Percentiles rank a stretch among this genome's conserved stretches.
Evolutionary conservation across 1,284 basidiomycete species (phyloP).

Genomic region (Ganoderma lucidum): DNA sequence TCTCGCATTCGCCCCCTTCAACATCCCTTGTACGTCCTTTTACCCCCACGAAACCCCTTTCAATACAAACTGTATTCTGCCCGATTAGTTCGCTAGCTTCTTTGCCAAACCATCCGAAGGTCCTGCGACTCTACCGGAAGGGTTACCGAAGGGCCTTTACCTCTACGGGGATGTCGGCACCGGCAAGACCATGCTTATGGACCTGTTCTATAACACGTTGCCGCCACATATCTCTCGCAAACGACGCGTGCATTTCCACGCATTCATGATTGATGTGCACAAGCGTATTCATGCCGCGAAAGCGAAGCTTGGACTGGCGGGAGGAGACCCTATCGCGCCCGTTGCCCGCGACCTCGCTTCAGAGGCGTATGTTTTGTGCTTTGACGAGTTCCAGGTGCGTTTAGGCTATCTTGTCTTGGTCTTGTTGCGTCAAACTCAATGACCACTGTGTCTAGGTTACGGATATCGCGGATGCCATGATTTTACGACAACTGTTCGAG

Average conservation of each 20-base stretch:
- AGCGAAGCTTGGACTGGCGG: slow-evolving; percentile 66
- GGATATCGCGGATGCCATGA: slow-evolving; percentile 99
- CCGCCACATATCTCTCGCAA: slow-evolving; percentile 80
- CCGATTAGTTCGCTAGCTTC: slow-evolving; percentile 66
- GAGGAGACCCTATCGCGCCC: slow-evolving; percentile 88
- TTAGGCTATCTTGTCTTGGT: slow-evolving; percentile 17
- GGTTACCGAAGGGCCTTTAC: slow-evolving; percentile 89
- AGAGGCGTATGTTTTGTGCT: slow-evolving; percentile 90
- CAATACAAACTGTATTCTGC: slow-evolving; percentile 10
- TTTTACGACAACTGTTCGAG: slow-evolving; percentile 90
- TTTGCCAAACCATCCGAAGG: slow-evolving; percentile 55
- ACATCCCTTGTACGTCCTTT: slow-evolving; percentile 35
- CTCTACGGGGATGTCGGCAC: slow-evolving; percentile 98
- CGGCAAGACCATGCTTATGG: slow-evolving; percentile 99
- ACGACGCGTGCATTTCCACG: slow-evolving; percentile 94
- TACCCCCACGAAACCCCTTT: neutral
- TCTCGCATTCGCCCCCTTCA: slow-evolving; percentile 52
- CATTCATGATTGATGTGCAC: slow-evolving; percentile 99
- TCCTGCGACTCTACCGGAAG: slow-evolving; percentile 49
- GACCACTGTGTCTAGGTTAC: slow-evolving; percentile 69
- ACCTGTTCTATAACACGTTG: slow-evolving; percentile 93
- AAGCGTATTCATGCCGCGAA: slow-evolving; percentile 90
- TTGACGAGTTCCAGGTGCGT: slow-evolving; percentile 96
- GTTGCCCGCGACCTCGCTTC: slow-evolving; percentile 91
- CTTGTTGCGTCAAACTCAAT: neutral